Conservation (phyloP, 768 basidiomycete species). For the Mycena alexandri region DNA sequence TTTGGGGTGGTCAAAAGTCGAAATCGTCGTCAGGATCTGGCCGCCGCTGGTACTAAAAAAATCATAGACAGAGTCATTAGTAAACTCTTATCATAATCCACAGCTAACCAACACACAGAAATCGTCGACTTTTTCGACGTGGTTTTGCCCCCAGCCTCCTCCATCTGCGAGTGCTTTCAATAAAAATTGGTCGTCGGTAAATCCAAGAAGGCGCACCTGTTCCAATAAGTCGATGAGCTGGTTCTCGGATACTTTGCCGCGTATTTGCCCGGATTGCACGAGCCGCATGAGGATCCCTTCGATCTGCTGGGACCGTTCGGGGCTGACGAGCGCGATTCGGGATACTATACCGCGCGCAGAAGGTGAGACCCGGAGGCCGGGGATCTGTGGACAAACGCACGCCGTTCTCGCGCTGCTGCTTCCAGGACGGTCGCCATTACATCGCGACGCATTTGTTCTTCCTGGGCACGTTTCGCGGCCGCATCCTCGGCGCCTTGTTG, state of each 20-base stretch:
- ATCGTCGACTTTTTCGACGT: constrained; percentile 70
- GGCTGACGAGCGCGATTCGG: constrained; percentile 88
- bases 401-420: constrained; percentile 81
- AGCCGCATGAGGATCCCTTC: constrained; percentile 83
- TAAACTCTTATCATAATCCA: neutral
- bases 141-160: constrained; percentile 60
- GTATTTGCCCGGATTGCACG: constrained; percentile 86
- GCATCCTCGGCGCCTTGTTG: constrained; percentile 58
- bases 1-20: constrained; percentile 55
- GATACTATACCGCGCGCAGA: constrained; percentile 65
- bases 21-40: constrained; percentile 78
- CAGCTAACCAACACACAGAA: constrained; percentile 54
- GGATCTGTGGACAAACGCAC: constrained; percentile 58
- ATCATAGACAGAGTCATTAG: neutral
- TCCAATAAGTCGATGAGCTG: constrained; percentile 90
- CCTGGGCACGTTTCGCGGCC: constrained; percentile 68
- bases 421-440: constrained; percentile 85
- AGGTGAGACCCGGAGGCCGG: neutral
- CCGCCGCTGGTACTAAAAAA: constrained; percentile 67
- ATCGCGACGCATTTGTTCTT: constrained; percentile 83
- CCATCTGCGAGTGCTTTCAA: constrained; percentile 57
- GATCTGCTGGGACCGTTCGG: constrained; percentile 84
- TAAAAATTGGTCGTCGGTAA: constrained; percentile 37
- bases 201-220: constrained; percentile 65
- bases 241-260: constrained; percentile 80